A percentile compares a stretch with the other conserved stretches of the same genome.
Conservation (phyloP, 805 yeast species). For the Scheffersomyces coipomensis region DNA sequence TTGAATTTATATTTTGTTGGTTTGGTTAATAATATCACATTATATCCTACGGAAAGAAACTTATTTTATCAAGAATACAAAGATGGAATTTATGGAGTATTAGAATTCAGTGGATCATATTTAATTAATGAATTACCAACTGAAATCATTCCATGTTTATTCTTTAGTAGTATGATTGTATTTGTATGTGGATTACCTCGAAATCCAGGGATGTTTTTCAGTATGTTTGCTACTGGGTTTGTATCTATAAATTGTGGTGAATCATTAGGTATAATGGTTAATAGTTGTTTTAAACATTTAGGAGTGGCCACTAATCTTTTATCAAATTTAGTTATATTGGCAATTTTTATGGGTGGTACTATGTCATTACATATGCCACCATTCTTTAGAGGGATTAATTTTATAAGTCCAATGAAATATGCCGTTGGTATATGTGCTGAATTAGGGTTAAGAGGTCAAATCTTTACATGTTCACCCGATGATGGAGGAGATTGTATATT, state of each 20-base stretch:
- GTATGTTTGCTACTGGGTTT: constrained; percentile 53
- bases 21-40: constrained; percentile 71
- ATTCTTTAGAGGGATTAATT: constrained; percentile 69
- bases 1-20: constrained; percentile 76
- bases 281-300: constrained; percentile 67
- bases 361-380: constrained; percentile 75
- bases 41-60: constrained; percentile 72
- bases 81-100: constrained; percentile 67
- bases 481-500: constrained; percentile 22
- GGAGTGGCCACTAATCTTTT: constrained; percentile 80
- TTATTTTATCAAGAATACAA: constrained; percentile 76
- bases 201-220: constrained; percentile 64
- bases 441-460: constrained; percentile 51
- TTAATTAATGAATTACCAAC: constrained; percentile 64
- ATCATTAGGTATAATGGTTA: constrained; percentile 78
- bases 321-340: constrained; percentile 63
- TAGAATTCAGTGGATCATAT: constrained; percentile 62
- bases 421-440: constrained; percentile 62
- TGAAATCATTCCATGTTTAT: constrained; percentile 56
- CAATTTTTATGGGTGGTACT: constrained; percentile 81
- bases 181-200: constrained; percentile 74
- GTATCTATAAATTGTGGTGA: constrained; percentile 74
- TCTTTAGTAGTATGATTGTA: constrained; percentile 62
- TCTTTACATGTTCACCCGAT: constrained; percentile 44
- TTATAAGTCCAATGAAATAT: constrained; percentile 74